Evolutionary conservation across 805 yeast species (phyloP).

Genomic region (Ogataea methylovora): DNA sequence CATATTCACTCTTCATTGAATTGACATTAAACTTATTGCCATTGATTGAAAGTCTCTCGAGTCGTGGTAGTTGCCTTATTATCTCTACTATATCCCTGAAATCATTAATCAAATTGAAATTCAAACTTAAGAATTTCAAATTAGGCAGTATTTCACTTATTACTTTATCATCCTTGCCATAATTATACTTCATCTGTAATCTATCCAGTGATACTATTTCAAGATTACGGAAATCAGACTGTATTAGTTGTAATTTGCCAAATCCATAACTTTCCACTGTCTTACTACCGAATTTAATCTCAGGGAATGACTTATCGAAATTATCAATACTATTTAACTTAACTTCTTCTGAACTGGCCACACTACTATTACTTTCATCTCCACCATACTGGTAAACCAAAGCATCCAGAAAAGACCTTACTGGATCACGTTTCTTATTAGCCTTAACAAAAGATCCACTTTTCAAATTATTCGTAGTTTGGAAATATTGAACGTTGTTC

Average conservation of each 20-base stretch:
- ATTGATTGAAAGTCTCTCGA: constrained; percentile 41
- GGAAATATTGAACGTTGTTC: constrained; percentile 50
- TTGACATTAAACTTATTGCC: constrained; percentile 37
- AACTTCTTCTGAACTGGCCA: too few species aligned
- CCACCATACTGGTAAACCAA: constrained; percentile 40
- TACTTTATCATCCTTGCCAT: constrained; percentile 4
- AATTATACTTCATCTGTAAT: constrained; percentile 24
- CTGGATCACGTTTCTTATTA: constrained; percentile 19
- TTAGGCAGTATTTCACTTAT: constrained; percentile 9
- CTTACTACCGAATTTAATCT: constrained; percentile 48
- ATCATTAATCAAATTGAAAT: constrained; percentile 47
- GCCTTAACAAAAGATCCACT: constrained; percentile 62
- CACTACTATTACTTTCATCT: too few species aligned
- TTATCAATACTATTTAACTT: too few species aligned
- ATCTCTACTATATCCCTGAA: constrained; percentile 32
- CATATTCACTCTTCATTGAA: not conserved
- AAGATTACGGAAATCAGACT: constrained; percentile 38
- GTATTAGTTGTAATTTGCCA: constrained; percentile 42
- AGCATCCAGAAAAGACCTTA: constrained; percentile 36
- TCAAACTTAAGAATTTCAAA: constrained; percentile 42
- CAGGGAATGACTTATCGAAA: constrained; percentile 9
- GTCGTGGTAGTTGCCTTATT: constrained; percentile 24
- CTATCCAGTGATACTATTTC: constrained; percentile 43
- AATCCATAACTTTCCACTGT: constrained; percentile 59
- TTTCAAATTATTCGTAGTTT: constrained; percentile 19